phyloP scores from a whole-genome alignment of 225 moss, liverwort and hornwort species.

The Bryum argenteum region DNA sequence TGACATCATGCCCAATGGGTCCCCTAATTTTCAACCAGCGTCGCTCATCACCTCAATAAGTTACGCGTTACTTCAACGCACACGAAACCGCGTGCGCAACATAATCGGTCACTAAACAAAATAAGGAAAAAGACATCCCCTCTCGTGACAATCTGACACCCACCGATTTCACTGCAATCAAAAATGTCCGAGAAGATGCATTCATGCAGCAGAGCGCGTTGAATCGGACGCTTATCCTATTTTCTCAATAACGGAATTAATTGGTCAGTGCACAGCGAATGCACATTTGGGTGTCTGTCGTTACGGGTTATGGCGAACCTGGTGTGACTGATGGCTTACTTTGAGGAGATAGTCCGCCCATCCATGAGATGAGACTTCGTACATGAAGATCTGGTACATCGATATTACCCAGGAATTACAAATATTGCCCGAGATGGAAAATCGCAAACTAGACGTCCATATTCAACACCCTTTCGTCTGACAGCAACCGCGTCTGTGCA shows the following conservation, averaged over 20 bases:
- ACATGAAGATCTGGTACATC: slow-evolving; percentile 14
- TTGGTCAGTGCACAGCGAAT: slow-evolving; percentile 4
- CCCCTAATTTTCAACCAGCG: slow-evolving; percentile 14
- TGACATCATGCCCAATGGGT: slow-evolving; percentile 12
- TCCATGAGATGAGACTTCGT: slow-evolving; percentile 21
- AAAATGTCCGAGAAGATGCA: slow-evolving; percentile 21
- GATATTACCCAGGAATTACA: slow-evolving; percentile 17
- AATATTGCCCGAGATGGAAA: slow-evolving; percentile 17
- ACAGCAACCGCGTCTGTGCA: slow-evolving; percentile 37
- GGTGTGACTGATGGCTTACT: slow-evolving; percentile 5
- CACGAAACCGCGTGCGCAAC: slow-evolving; percentile 14
- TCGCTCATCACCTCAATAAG: slow-evolving; percentile 18
- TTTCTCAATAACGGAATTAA: neutral
- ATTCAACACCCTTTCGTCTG: slow-evolving; percentile 28
- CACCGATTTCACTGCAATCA: slow-evolving; percentile 25
- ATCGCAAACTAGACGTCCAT: slow-evolving; percentile 11
- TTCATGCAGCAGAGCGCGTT: neutral
- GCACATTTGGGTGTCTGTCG: slow-evolving; percentile 22
- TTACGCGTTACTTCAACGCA: slow-evolving; percentile 21
- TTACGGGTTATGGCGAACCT: slow-evolving; percentile 28
- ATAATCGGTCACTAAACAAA: neutral
- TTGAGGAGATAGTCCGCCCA: slow-evolving; percentile 16
- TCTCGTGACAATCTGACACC: slow-evolving; percentile 9
- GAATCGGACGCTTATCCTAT: neutral
- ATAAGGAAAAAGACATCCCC: neutral